Conservation (phyloP, 2,329 filamentous ascomycete genomes). For the Colletotrichum siamense region DNA sequence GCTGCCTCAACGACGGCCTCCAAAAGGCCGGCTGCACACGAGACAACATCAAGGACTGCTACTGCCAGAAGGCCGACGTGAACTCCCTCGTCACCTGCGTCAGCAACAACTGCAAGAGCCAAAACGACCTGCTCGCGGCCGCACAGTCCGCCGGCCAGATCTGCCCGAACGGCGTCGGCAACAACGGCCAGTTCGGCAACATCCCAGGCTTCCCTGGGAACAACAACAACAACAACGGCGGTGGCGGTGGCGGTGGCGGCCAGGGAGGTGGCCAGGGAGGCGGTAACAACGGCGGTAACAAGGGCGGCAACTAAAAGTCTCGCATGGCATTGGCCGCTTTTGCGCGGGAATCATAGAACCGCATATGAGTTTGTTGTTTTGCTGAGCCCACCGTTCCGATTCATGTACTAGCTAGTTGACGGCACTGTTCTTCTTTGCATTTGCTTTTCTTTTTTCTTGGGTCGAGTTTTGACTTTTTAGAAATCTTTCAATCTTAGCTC, state of each 20-base stretch:
- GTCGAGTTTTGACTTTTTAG: background rate
- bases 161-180: background rate
- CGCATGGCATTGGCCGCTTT: background rate
- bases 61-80: constrained; percentile 17
- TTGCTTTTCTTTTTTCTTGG: background rate
- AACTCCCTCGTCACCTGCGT: constrained; percentile 12
- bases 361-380: background rate
- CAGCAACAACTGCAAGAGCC: constrained; percentile 4
- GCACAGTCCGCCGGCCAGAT: constrained; percentile 12
- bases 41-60: constrained; percentile 17
- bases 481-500: background rate
- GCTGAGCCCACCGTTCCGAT: background rate
- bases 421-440: background rate
- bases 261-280: background rate
- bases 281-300: background rate
- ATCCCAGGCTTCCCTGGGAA: background rate
- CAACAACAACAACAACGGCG: background rate
- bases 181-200: background rate
- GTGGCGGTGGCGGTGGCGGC: background rate
- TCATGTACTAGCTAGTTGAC: background rate
- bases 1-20: constrained; percentile 14
- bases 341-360: background rate
- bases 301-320: background rate
- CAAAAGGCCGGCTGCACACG: constrained; percentile 11
- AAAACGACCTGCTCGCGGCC: constrained; percentile 13